Base-by-base conservation (phyloP, 2,329 filamentous ascomycete species). In the Colletotrichum godetiae region DNA sequence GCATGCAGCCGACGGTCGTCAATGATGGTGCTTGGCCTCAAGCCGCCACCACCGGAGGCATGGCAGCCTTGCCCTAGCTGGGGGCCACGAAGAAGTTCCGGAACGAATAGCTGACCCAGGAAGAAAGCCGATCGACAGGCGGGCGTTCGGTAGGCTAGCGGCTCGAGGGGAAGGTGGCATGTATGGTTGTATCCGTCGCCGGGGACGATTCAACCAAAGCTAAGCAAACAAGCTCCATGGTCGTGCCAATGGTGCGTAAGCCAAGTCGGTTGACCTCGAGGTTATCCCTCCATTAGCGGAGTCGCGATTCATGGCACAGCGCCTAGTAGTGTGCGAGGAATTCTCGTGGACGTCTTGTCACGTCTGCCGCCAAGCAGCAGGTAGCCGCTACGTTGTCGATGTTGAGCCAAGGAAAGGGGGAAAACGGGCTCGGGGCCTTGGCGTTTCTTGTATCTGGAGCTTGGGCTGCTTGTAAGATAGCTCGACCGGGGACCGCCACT, bases 401-500 rank as follows among this genome's bases (percentile, higher is more conserved):
- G 12, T 61, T 10, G 33, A 52, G 24, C 67, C 55, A 65, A 57
- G 71, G 11, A 61, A 61, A 52, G 42, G 15, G 13, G 7, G 55
- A 61, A 57, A 56, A 52, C 42, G 67, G 61, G 46, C 8, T 22
- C 33, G 60, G 60, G 55, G 56, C 24, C 71, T 73, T 73, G 67
- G 71, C 71, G n/a, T 73, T 66, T 66, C 67, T 73, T 73, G 60
- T 66, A 62, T 52, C 52, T 52, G 56, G 12, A 66, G 67, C 61
- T 73, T 73, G 46, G 33, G 27, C 46, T 35, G 24, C 56, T 65
- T 52, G 22, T 22, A 49, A 57, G 10, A 13, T 42, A 12, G 33
- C 29, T 66, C 31, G 56, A 35, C 31, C 22, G 15, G 67, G 59
- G 46, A 49, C 42, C 19, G 42, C 59, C 59, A 37, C 6, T n/a